These are phyloP conservation scores for Agaricus subrufescens DNA, from an alignment of 768 basidiomycete genomes.

Conservation along the genomic window DNA sequence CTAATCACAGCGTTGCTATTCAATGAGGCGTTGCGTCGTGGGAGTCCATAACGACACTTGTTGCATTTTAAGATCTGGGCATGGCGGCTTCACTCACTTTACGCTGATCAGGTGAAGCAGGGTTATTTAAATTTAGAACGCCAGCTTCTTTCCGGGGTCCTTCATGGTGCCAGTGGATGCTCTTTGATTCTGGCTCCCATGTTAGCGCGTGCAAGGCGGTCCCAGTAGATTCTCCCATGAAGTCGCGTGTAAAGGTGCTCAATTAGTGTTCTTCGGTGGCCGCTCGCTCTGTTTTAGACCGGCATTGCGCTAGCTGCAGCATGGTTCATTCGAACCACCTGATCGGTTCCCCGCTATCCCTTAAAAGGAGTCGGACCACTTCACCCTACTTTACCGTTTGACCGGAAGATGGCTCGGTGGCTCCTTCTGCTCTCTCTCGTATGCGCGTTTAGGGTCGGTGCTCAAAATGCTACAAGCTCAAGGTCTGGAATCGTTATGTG, in stretches of 20 bases:
- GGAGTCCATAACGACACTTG: too few relatives aligned
- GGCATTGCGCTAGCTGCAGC: constrained; percentile 2
- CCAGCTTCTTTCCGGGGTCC: too few relatives aligned
- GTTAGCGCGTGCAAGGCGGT: background rate
- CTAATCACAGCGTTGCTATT: too few relatives aligned
- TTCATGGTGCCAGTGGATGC: too few relatives aligned
- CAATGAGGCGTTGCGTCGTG: too few relatives aligned
- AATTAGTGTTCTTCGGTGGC: background rate
- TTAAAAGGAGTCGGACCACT: background rate
- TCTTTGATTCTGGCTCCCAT: background rate
- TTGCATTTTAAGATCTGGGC: too few relatives aligned
- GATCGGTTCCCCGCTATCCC: background rate
- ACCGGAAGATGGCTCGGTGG: background rate
- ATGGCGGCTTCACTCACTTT: too few relatives aligned
- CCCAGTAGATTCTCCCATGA: background rate
- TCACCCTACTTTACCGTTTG: background rate
- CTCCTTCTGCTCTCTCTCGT: background rate
- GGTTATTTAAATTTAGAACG: too few relatives aligned
- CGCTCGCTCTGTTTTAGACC: background rate
- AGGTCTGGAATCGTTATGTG: background rate
- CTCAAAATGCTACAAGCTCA: constrained; percentile 6
- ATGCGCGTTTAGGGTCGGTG: background rate
- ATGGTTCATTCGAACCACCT: constrained; percentile 3
- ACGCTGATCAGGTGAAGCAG: too few relatives aligned
- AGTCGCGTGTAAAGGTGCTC: background rate